Conservation (phyloP, 1,284 basidiomycete species). For the Pseudozyma thailandica region DNA sequence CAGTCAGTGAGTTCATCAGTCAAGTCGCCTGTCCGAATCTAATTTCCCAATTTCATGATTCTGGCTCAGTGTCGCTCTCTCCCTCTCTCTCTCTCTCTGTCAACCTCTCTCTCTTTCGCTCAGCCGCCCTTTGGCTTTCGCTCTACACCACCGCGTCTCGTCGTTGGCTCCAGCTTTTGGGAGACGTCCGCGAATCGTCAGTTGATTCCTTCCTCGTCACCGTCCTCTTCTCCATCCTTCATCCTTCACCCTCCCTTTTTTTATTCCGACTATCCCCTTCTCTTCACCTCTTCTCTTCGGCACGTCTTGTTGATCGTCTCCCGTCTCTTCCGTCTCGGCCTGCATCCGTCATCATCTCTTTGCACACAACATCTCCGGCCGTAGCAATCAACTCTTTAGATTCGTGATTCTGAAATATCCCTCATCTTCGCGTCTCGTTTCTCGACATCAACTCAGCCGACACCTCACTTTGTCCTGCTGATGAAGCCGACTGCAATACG, state of each 20-base stretch:
- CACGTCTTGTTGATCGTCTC: conserved; percentile 5
- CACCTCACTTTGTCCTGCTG: neutral
- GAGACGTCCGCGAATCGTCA: neutral
- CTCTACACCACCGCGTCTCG: neutral
- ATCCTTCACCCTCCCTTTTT: neutral
- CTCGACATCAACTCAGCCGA: neutral
- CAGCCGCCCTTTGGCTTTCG: neutral
- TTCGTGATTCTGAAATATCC: neutral
- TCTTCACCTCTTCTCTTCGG: conserved; percentile 1
- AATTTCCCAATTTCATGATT: too few species aligned
- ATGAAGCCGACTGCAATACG: neutral
- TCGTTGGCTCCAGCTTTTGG: neutral
- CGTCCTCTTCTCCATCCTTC: conserved; percentile 5
- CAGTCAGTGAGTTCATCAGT: too few species aligned
- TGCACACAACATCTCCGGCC: neutral
- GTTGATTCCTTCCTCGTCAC: neutral
- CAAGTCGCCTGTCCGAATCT: too few species aligned
- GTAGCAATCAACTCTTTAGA: conserved; percentile 5
- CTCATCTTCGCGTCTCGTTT: neutral
- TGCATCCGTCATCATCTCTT: conserved; percentile 1
- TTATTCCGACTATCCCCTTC: conserved; percentile 1
- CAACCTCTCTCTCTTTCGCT: neutral
- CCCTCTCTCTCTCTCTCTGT: neutral
- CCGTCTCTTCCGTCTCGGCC: conserved; percentile 1
- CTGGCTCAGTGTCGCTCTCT: neutral